Evolutionary conservation across 2,329 filamentous ascomycete species (phyloP).

Genomic region (Diaporthe longicolla): DNA sequence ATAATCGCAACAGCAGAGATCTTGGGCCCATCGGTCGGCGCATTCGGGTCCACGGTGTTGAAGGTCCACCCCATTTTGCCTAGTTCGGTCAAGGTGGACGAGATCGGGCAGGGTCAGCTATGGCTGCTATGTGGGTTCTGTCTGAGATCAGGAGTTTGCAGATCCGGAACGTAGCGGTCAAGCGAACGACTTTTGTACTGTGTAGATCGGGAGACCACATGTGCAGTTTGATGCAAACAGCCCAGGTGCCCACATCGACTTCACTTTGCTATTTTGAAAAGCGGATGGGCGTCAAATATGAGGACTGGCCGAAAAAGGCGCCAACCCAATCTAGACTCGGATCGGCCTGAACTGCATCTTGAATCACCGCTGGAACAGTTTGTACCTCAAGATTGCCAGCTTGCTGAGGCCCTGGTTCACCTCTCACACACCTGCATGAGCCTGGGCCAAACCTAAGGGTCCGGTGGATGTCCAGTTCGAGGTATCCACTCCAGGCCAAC

Average conservation of each 20-base stretch:
- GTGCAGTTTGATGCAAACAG: not conserved
- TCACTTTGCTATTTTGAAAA: not conserved
- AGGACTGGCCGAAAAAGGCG: not conserved
- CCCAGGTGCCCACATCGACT: not conserved
- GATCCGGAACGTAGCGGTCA: constrained; percentile 27
- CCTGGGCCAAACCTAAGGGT: constrained; percentile 6
- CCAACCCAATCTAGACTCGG: constrained; percentile 27
- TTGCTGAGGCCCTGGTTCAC: constrained; percentile 16
- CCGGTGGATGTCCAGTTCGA: constrained; percentile 15
- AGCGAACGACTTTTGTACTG: constrained; percentile 1
- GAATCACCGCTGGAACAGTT: constrained; percentile 33
- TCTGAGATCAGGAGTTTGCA: constrained; percentile 5
- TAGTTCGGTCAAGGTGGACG: not conserved
- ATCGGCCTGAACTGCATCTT: constrained; percentile 22
- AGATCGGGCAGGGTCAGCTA: constrained; percentile 3
- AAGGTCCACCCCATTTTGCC: constrained; percentile 54
- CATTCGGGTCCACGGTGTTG: constrained; percentile 52
- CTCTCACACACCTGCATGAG: constrained; percentile 25
- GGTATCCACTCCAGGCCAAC: constrained; percentile 6
- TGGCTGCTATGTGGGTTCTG: constrained; percentile 21
- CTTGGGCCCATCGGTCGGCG: constrained; percentile 52
- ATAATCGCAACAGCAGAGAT: constrained; percentile 50
- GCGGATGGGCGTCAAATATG: constrained; percentile 26
- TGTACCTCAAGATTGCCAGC: constrained; percentile 32
- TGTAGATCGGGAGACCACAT: not conserved